Percentiles rank a stretch among this genome's conserved stretches.
Evolutionary conservation across 768 basidiomycete genomes (phyloP).

Genomic region (Glaciozyma martinii): DNA sequence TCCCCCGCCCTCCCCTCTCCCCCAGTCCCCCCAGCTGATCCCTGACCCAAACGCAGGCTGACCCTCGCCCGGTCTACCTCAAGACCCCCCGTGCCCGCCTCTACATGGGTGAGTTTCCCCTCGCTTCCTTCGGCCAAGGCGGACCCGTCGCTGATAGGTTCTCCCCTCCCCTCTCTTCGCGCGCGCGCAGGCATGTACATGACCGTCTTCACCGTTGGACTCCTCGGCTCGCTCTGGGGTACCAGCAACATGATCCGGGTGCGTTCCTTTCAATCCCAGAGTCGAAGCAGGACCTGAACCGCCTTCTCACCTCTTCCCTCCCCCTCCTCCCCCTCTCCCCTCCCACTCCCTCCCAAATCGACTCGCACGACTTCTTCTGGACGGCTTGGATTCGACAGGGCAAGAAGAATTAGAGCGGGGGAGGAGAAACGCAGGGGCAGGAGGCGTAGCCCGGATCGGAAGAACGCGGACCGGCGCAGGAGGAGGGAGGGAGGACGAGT

Average conservation of each 20-base stretch:
- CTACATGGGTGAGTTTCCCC: conserved; percentile 24
- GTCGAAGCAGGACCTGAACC: not conserved
- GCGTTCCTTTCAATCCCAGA: not conserved
- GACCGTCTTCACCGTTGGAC: conserved; percentile 24
- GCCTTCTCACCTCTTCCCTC: not conserved
- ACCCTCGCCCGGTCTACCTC: conserved; percentile 24
- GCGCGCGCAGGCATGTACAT: conserved; percentile 9
- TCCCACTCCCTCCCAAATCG: not conserved
- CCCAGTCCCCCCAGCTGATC: not conserved
- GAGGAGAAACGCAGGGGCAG: not conserved
- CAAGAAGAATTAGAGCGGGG: not conserved
- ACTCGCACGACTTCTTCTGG: not conserved
- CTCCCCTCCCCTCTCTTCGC: not conserved
- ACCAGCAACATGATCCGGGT: conserved; percentile 22
- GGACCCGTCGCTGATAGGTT: not conserved
- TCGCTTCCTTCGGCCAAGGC: not conserved
- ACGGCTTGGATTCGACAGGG: not conserved
- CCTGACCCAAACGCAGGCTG: conserved; percentile 8
- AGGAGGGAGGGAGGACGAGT: not conserved
- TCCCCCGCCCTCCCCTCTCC: too few relatives aligned
- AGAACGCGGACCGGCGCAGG: not conserved
- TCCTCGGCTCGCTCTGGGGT: conserved; percentile 18
- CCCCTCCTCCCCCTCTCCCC: not conserved
- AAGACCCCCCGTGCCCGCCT: conserved; percentile 27
- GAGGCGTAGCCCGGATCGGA: not conserved